Evolutionary conservation across 164 flowering plant genomes (phyloP), one percentile per base, ranked within the genome.

Genomic region (Nymphaea thermarum): DNA sequence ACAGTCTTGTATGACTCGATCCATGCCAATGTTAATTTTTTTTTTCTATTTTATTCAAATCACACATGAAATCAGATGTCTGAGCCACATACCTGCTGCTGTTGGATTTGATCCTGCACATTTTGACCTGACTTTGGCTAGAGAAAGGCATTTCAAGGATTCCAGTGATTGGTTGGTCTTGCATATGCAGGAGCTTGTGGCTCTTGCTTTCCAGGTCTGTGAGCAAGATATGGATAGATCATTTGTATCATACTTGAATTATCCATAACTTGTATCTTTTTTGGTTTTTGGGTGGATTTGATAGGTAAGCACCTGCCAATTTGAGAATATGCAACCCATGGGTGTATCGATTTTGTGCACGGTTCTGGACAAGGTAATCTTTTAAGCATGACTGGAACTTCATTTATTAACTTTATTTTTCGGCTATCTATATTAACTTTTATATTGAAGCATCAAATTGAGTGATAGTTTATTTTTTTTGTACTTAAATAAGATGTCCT

Each of bases 141-240:
- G 92, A 64, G 36, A 65, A 70, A 78, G 63, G 57, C 70, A 67
- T 67, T 55, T 75, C 65, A 42, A 69, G 41, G 71, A 75, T 44
- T 5, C 6, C 51, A 75, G 81, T 77, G 96, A 90, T 77, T 94
- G 98, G 96, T 87, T 95, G 60, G 93, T 92, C 66, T 80, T 88
- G 72, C 90, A 86, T 53, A 62, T 90, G 61, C 98, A 90, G 69
- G 98, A 91, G 75, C 78, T 94, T 61, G 81, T 94, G 73, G 86
- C 96, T 60, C 87, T 94, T 77, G 99, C 99, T 60, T 94, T 91
- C 78, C 98, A 94, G 99, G 99, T 94, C 45, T 45, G 36, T 25
- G 53, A 10, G 53, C 1, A 5, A 45, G 53, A 45, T 45, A 5
- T 45, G 53, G 7, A 45, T 45, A 10, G 7, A 25, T 25, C 36